A percentile compares a stretch with the other conserved stretches of the same genome.
Evolutionary conservation across 2,329 filamentous ascomycete species (phyloP).

Genomic region (Exophiala sp.): DNA sequence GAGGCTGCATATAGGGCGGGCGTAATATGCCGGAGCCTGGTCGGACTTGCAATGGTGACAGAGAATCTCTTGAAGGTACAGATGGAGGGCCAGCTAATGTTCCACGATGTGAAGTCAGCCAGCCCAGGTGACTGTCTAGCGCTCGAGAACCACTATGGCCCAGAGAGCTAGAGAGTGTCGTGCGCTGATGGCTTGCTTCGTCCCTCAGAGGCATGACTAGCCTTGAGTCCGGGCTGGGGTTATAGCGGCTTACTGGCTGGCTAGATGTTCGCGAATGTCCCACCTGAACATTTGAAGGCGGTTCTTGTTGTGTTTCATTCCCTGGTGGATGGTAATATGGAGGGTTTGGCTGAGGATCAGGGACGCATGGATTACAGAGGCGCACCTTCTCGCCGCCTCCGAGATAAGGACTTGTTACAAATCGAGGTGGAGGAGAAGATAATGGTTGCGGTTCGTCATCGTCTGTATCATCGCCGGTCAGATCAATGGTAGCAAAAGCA

Average conservation of each 20-base stretch:
- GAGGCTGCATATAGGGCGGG: conserved; percentile 13
- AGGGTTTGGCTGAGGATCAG: conserved; percentile 62
- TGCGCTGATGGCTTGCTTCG: too few relatives aligned
- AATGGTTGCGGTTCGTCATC: conserved; percentile 18
- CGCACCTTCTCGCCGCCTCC: conserved; percentile 66
- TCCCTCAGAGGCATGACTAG: neutral
- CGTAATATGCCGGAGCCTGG: conserved; percentile 7
- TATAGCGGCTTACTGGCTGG: neutral
- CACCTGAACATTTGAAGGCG: neutral
- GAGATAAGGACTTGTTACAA: conserved; percentile 30
- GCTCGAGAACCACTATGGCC: conserved; percentile 3
- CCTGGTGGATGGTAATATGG: conserved; percentile 7
- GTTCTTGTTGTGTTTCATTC: conserved; percentile 1
- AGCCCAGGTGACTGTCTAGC: conserved; percentile 2
- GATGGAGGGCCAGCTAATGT: too few relatives aligned
- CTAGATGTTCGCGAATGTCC: neutral
- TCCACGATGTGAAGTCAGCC: conserved; percentile 7
- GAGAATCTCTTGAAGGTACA: conserved; percentile 5
- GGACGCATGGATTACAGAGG: conserved; percentile 70
- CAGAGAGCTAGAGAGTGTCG: too few relatives aligned
- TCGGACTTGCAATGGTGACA: conserved; percentile 3
- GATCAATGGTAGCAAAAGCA: conserved; percentile 48
- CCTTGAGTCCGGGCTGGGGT: neutral
- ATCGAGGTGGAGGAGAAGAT: neutral
- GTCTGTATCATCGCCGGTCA: conserved; percentile 41